Conservation (phyloP, 345 rosid species). For the Syzygium grande region DNA sequence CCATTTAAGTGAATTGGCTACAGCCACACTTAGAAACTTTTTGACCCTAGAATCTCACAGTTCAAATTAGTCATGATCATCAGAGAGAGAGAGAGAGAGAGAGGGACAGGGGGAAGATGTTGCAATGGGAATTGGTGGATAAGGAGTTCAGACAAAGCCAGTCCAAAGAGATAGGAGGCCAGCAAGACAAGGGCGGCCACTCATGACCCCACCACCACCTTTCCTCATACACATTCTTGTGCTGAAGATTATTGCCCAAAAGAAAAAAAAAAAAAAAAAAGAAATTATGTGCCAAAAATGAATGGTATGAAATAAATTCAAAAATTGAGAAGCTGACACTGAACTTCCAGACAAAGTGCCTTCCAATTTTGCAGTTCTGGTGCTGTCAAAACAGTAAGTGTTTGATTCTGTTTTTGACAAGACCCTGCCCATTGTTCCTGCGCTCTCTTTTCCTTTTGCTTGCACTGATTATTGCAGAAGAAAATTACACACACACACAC, state of each 20-base stretch:
- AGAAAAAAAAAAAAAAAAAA: neutral
- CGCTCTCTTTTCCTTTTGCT: neutral
- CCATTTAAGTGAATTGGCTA: neutral
- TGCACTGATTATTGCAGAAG: neutral
- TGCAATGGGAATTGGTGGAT: neutral
- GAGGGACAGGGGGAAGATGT: neutral
- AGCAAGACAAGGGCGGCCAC: slow-evolving; percentile 4
- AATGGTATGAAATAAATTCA: neutral
- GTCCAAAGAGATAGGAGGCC: neutral
- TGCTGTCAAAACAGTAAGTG: neutral
- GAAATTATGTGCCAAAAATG: neutral
- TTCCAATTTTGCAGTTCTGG: neutral
- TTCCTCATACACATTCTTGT: neutral
- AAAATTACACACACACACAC: too few relatives aligned
- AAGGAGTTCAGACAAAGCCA: neutral
- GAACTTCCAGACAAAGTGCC: neutral
- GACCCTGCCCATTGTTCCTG: neutral
- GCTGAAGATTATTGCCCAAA: neutral
- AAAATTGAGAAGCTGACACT: neutral
- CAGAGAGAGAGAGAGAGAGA: neutral
- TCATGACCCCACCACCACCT: neutral
- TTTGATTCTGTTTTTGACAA: neutral
- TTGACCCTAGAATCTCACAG: neutral
- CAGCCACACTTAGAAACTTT: neutral
- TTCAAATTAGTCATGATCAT: neutral